Percentiles rank a stretch among this genome's conserved stretches.
phyloP scores from a whole-genome alignment of 225 moss, liverwort and hornwort genomes.

The Neckera pumila region DNA sequence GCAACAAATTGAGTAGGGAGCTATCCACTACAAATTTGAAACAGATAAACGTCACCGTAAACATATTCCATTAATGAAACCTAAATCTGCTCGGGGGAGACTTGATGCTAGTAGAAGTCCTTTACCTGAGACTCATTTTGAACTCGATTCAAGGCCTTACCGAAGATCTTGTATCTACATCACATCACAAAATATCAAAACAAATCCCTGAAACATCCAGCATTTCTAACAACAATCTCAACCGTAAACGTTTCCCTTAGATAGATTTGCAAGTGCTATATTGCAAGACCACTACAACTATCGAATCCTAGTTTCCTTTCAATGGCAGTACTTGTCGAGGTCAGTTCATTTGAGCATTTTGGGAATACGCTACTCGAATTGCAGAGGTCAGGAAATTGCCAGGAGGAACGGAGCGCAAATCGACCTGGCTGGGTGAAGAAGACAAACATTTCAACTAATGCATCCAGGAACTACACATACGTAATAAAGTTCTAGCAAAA shows the following conservation, averaged over 20 bases:
- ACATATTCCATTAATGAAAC: background rate
- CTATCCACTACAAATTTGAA: background rate
- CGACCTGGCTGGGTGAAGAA: background rate
- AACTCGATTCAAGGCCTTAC: conserved; percentile 77
- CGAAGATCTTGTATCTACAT: conserved; percentile 86
- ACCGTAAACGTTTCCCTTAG: background rate
- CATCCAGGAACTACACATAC: background rate
- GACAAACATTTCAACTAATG: background rate
- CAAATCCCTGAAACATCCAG: background rate
- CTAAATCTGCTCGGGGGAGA: background rate
- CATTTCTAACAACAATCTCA: background rate
- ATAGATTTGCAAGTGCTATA: background rate
- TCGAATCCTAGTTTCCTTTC: background rate
- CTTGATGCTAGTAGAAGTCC: background rate
- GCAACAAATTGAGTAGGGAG: background rate
- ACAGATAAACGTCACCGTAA: background rate
- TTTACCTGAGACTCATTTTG: conserved; percentile 60
- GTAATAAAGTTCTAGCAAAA: background rate
- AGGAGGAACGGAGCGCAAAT: background rate
- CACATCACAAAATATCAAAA: background rate
- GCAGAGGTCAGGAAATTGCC: background rate
- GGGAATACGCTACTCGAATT: background rate
- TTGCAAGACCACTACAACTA: background rate
- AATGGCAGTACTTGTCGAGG: background rate
- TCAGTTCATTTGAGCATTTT: background rate